Evolutionary conservation across 1,284 basidiomycete genomes (phyloP).

Genomic region (Pyrrhoderma lamaoense): DNA sequence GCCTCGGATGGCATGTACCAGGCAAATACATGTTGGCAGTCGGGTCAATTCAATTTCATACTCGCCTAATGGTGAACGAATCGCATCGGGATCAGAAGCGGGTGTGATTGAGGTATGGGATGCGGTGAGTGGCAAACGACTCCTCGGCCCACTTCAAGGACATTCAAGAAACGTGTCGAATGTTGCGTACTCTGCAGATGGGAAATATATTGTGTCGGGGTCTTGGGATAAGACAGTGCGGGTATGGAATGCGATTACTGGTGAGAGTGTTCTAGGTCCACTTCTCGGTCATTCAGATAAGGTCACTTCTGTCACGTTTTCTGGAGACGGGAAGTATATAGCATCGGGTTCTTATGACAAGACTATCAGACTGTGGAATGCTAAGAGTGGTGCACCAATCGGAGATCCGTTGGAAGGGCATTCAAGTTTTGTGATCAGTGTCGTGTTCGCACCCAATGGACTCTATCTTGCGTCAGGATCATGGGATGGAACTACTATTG

Average conservation of each 20-base stretch:
- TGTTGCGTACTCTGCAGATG: not conserved
- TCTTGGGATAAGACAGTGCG: too few relatives aligned
- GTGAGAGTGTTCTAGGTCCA: too few relatives aligned
- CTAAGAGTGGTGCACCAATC: not conserved
- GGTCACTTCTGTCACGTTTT: too few relatives aligned
- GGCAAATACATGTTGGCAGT: not conserved
- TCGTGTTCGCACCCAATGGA: conserved; percentile 1
- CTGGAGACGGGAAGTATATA: too few relatives aligned
- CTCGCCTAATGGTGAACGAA: not conserved
- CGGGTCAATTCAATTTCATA: not conserved
- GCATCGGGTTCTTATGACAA: too few relatives aligned
- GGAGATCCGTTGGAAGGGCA: conserved; percentile 1
- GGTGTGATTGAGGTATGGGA: conserved; percentile 1
- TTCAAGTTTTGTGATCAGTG: not conserved
- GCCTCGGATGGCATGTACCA: too few relatives aligned
- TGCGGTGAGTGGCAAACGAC: not conserved
- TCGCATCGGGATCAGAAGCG: not conserved
- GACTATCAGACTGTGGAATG: conserved; percentile 11
- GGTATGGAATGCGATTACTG: too few relatives aligned
- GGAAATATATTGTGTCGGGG: conserved; percentile 1
- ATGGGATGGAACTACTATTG: not conserved
- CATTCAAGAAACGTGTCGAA: not conserved
- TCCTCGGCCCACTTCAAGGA: not conserved
- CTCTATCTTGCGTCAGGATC: not conserved
- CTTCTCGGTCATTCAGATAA: too few relatives aligned